Evolutionary conservation across 208 protist species (phyloP).

Genomic region (Polymyxa betae): DNA sequence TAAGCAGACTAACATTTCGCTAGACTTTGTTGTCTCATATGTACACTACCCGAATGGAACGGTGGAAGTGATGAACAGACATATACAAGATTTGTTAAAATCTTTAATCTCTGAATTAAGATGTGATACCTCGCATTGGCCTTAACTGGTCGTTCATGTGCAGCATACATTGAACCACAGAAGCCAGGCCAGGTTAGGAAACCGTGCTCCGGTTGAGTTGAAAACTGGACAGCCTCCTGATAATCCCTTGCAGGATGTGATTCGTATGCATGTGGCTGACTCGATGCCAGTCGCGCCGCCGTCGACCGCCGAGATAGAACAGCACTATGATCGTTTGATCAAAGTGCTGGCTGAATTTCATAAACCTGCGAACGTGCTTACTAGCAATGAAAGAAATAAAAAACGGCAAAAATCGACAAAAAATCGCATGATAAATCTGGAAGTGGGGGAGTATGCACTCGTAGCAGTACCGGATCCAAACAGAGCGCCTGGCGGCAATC

Average conservation of each 20-base stretch:
- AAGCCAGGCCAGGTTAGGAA: not conserved
- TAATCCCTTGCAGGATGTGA: not conserved
- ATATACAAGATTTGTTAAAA: conserved; percentile 12
- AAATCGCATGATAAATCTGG: not conserved
- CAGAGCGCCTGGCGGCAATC: not conserved
- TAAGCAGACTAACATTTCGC: no score
- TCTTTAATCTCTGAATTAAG: conserved; percentile 3
- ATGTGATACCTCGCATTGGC: not conserved
- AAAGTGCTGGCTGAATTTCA: not conserved
- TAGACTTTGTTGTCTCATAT: no score
- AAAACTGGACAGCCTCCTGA: not conserved
- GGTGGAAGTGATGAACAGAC: conserved; percentile 10
- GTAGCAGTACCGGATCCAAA: not conserved
- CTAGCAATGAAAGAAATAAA: not conserved
- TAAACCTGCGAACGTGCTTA: not conserved
- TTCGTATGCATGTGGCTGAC: not conserved
- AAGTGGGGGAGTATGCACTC: not conserved
- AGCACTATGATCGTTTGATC: not conserved
- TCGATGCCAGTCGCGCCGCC: not conserved
- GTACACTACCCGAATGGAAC: conserved; percentile 10
- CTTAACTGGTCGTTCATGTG: not conserved
- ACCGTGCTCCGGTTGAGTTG: not conserved
- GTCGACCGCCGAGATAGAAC: not conserved
- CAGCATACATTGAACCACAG: not conserved
- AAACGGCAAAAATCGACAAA: not conserved